Conservation (phyloP, 1,284 basidiomycete genomes). For the Somion occarium region DNA sequence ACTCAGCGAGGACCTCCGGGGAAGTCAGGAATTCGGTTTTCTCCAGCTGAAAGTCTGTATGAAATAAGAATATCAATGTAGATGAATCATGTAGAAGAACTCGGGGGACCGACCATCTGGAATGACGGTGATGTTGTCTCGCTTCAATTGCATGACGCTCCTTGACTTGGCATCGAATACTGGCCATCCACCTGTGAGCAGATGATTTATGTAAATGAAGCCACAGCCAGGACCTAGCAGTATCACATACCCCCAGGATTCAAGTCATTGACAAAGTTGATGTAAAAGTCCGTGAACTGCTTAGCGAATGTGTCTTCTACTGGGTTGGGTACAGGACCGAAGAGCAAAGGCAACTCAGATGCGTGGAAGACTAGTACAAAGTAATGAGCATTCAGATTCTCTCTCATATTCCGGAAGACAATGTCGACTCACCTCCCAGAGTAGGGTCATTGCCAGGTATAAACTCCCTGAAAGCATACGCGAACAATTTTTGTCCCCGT, state of each 20-base stretch:
- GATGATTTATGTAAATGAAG: too few species aligned
- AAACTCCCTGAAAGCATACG: conserved; percentile 51
- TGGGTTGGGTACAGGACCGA: conserved; percentile 39
- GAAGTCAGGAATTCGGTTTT: conserved; percentile 13
- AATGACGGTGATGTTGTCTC: conserved; percentile 21
- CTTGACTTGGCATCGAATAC: conserved; percentile 13
- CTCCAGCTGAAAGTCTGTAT: conserved; percentile 11
- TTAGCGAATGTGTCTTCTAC: conserved; percentile 43
- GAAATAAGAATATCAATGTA: not conserved
- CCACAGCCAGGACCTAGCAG: not conserved
- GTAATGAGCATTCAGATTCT: not conserved
- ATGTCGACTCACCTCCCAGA: conserved; percentile 33
- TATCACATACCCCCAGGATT: conserved; percentile 42
- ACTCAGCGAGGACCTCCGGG: conserved; percentile 9
- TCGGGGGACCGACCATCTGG: conserved; percentile 17
- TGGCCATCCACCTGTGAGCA: conserved; percentile 14
- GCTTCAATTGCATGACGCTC: conserved; percentile 20
- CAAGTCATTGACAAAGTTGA: conserved; percentile 49
- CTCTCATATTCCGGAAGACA: not conserved
- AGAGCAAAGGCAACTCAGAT: conserved; percentile 44
- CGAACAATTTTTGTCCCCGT: conserved; percentile 43
- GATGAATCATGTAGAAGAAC: not conserved
- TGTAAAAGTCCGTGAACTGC: conserved; percentile 44
- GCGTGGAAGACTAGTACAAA: conserved; percentile 42
- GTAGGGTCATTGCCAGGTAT: conserved; percentile 43